A percentile compares a stretch with the other conserved stretches of the same genome.
These are phyloP conservation scores for Dorcoceras hygrometricum DNA, from an alignment of 257 asterid species.

Conservation along the genomic window DNA sequence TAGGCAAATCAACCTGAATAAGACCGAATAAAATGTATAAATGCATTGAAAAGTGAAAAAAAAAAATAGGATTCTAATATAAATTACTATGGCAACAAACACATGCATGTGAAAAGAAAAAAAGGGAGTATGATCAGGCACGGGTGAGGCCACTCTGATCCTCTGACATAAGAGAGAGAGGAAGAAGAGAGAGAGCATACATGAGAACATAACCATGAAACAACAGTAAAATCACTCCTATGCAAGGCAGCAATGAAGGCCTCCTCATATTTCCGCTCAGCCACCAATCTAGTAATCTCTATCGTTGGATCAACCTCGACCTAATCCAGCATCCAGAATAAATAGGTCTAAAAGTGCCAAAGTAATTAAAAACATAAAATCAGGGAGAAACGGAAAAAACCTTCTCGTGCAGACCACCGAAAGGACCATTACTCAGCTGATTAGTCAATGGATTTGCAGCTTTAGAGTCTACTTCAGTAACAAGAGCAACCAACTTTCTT, in stretches of 20 bases:
- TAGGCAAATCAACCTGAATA: constrained; percentile 70
- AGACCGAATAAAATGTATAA: background rate
- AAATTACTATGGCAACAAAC: background rate
- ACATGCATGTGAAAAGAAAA: background rate
- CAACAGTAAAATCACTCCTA: background rate
- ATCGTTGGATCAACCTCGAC: constrained; percentile 91
- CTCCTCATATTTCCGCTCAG: constrained; percentile 86
- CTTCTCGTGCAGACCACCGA: constrained; percentile 79
- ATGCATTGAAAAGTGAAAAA: background rate
- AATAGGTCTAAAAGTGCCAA: constrained; percentile 13
- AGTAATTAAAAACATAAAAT: background rate
- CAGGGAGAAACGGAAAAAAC: constrained; percentile 34
- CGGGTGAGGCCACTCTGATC: background rate
- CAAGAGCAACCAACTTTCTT: constrained; percentile 75
- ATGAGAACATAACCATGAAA: background rate
- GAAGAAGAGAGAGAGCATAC: background rate
- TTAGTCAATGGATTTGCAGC: constrained; percentile 53
- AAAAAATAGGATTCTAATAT: background rate
- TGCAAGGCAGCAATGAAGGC: constrained; percentile 89
- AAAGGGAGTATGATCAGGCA: background rate
- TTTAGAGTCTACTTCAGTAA: constrained; percentile 70
- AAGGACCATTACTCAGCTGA: constrained; percentile 84
- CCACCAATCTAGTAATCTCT: constrained; percentile 75
- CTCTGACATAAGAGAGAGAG: background rate
- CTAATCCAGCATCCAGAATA: constrained; percentile 39